Evolutionary conservation across 2,329 filamentous ascomycete genomes (phyloP).

Genomic region (Ophiocordyceps sinensis): DNA sequence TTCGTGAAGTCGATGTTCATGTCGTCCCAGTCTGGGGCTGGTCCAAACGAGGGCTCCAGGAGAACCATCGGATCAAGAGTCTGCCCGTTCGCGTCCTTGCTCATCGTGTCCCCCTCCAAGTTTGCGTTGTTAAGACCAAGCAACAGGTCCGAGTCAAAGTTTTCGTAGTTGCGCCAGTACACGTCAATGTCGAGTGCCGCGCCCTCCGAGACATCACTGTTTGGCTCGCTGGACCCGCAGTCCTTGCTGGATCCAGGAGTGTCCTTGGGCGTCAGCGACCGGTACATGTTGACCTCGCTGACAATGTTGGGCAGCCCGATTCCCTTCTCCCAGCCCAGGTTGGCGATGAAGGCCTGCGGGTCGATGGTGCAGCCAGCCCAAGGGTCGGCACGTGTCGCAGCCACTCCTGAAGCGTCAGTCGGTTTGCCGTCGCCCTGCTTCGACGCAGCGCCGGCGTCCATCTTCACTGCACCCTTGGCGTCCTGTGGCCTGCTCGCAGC

Average conservation of each 20-base stretch:
- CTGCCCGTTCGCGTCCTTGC: constrained; percentile 8
- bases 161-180: constrained; percentile 33
- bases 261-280: constrained; percentile 44
- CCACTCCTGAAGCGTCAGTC: constrained; percentile 7
- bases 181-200: constrained; percentile 37
- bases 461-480: constrained; percentile 14
- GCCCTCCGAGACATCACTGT: constrained; percentile 45
- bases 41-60: constrained; percentile 8
- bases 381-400: constrained; percentile 8
- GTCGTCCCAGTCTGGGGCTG: constrained; percentile 33
- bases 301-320: constrained; percentile 27
- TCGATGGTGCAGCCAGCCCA: constrained; percentile 35
- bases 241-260: constrained; percentile 52
- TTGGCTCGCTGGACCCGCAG: constrained; percentile 42
- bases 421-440: constrained; percentile 16
- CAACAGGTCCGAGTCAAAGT: constrained; percentile 30
- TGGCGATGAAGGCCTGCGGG: constrained; percentile 25
- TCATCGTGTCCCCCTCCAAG: constrained; percentile 9
- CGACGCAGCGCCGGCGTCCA: constrained; percentile 9
- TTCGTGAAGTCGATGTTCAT: constrained; percentile 34
- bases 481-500: constrained; percentile 26
- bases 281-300: constrained; percentile 37
- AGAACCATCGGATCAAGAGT: constrained; percentile 15
- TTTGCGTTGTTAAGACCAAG: constrained; percentile 24
- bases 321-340: constrained; percentile 17